Percentiles rank a stretch among this genome's conserved stretches.
phyloP scores from a whole-genome alignment of 805 yeast genomes.

The Candida broadrunensis region DNA sequence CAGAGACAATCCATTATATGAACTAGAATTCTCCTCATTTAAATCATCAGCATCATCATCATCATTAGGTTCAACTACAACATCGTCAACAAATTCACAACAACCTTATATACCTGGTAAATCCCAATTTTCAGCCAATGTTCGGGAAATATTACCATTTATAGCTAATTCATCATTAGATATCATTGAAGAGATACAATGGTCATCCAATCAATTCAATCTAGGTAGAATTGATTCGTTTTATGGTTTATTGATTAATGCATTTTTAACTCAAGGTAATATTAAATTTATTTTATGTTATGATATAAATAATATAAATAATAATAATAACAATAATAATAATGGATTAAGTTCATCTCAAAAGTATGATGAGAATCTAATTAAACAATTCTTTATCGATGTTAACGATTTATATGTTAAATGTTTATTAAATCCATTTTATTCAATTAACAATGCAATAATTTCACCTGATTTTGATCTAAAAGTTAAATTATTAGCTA shows the following conservation, averaged over 20 bases:
- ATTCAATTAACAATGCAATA: slow-evolving; percentile 71
- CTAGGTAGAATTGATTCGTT: slow-evolving; percentile 81
- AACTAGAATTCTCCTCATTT: slow-evolving; percentile 77
- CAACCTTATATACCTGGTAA: slow-evolving; percentile 40
- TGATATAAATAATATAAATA: slow-evolving; percentile 12
- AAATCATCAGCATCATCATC: slow-evolving; percentile 29
- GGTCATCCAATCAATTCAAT: slow-evolving; percentile 65
- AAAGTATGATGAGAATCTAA: slow-evolving; percentile 59
- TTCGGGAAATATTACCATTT: slow-evolving; percentile 81
- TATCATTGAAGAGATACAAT: slow-evolving; percentile 85
- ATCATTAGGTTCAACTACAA: slow-evolving; percentile 1
- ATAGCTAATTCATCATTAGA: slow-evolving; percentile 87
- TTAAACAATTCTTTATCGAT: slow-evolving; percentile 80
- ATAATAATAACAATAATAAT: slow-evolving; percentile 15
- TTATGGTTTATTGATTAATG: slow-evolving; percentile 78
- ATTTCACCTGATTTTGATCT: slow-evolving; percentile 72
- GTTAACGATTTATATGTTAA: slow-evolving; percentile 86
- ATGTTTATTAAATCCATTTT: slow-evolving; percentile 82
- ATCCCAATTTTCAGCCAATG: slow-evolving; percentile 61
- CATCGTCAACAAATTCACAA: slow-evolving; percentile 1
- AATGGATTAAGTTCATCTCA: slow-evolving; percentile 5
- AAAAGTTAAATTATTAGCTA: slow-evolving; percentile 67
- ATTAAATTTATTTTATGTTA: slow-evolving; percentile 67
- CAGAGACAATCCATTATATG: slow-evolving; percentile 81
- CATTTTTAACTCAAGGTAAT: slow-evolving; percentile 85